Evolutionary conservation across 257 asterid species (phyloP), one percentile per base, ranked within the genome.

Genomic region (Penstemon barbatus): DNA sequence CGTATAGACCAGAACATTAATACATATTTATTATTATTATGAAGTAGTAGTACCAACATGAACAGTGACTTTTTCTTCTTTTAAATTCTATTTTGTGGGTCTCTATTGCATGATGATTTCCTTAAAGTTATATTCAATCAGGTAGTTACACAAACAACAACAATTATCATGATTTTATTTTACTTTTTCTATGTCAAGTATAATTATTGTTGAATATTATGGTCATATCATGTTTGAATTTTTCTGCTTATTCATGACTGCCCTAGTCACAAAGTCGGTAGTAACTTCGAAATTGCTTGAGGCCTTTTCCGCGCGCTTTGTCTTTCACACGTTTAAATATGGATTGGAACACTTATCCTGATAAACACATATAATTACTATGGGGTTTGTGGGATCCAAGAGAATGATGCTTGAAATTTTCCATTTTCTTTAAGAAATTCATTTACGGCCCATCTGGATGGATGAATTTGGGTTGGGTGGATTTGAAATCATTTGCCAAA

Each of bases 141-240:
- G 70, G 75, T 73, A 54, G 76, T 73, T 72, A 71, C 15, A 49
- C 18, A 56, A 56, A 44, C 40, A 61, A 59, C 41, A 49, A 77
- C 59, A 69, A 25, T 25, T 25, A 25, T 25, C 33, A 25, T 25
- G 33, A 25, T 25, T 25, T 25, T 25, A 25, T 25, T 25, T 25
- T 0, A 25, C 2, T 25, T 25, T 25, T 25, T 25, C 38, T 60
- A 69, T 61, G 59, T 71, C 66, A 50, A 72, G 2, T 63, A 57
- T 62, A 69, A 53, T 69, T 59, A 59, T 71, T 61, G 48, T 45
- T 40, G 9, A 42, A 71, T 19, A 13, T 19, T 19, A 13, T 19
- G 68, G 55, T 76, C 59, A 65, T 63, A 43, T 40, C 71, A 62
- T 19, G 66, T 65, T 78, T 74, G 79, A 78, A 73, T 56, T 18